phyloP scores from a whole-genome alignment of 2,329 filamentous ascomycete genomes.

The Rachicladosporium sp. region DNA sequence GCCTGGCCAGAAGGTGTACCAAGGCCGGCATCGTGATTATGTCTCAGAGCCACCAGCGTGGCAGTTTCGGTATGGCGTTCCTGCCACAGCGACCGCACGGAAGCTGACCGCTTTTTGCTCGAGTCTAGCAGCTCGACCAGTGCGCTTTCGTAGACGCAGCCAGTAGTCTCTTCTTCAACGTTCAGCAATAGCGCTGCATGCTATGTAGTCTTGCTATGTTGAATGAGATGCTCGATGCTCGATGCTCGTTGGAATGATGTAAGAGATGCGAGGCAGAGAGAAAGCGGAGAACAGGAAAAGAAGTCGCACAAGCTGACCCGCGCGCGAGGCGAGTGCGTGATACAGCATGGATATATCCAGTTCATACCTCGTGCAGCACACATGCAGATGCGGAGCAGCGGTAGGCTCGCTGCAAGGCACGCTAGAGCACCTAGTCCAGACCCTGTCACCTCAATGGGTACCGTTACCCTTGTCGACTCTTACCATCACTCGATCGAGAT shows the following conservation, averaged over 20 bases:
- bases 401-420: conserved; percentile 6
- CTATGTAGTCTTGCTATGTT: background rate
- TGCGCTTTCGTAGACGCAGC: conserved; percentile 1
- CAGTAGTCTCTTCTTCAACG: conserved; percentile 1
- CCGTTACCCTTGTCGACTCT: too few species aligned
- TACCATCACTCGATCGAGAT: too few species aligned
- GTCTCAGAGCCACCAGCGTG: background rate
- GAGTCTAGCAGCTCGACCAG: conserved; percentile 2
- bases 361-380: background rate
- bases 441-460: conserved; percentile 3
- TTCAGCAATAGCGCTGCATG: background rate
- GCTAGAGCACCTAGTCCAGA: conserved; percentile 3
- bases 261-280: background rate
- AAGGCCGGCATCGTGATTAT: conserved; percentile 17
- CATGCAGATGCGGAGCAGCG: conserved; percentile 5
- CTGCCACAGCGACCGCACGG: background rate
- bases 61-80: background rate
- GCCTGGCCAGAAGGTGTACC: conserved; percentile 16
- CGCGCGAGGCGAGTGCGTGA: conserved; percentile 2
- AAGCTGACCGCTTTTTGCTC: conserved; percentile 3
- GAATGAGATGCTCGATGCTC: background rate
- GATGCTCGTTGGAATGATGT: background rate
- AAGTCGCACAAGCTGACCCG: background rate
- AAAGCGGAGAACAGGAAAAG: background rate
- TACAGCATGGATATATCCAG: conserved; percentile 3